Evolutionary conservation across 805 yeast genomes (phyloP).

Genomic region (Priceomyces melissophilus): DNA sequence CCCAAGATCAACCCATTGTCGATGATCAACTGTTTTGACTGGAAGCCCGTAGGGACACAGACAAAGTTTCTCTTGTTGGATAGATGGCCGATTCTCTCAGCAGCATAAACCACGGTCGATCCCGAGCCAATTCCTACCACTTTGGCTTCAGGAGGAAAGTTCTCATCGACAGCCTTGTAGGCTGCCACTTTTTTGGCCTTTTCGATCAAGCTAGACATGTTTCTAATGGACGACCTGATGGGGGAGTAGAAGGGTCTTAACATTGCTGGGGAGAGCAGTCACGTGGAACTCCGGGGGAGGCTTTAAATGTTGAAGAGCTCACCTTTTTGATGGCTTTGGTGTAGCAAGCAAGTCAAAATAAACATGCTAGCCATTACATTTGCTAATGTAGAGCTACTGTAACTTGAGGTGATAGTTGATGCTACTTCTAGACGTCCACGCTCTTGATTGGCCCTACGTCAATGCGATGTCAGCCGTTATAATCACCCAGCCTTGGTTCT

Average conservation of each 20-base stretch:
- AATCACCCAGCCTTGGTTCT: too few relatives aligned
- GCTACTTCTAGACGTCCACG: too few relatives aligned
- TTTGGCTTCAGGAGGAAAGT: slow-evolving; percentile 63
- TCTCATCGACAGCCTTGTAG: slow-evolving; percentile 86
- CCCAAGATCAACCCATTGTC: slow-evolving; percentile 78
- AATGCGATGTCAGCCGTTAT: too few relatives aligned
- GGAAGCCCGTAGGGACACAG: slow-evolving; percentile 97
- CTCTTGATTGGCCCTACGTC: too few relatives aligned
- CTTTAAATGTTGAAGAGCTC: too few relatives aligned
- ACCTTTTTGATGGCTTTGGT: too few relatives aligned
- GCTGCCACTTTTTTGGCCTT: slow-evolving; percentile 89
- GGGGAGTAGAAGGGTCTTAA: background rate
- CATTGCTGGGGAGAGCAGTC: background rate
- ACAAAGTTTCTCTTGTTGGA: slow-evolving; percentile 51
- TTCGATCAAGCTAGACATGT: slow-evolving; percentile 46
- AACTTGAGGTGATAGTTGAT: too few relatives aligned
- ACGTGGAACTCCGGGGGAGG: slow-evolving; percentile 7
- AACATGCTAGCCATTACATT: too few relatives aligned
- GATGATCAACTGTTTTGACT: slow-evolving; percentile 79
- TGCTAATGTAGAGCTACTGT: too few relatives aligned
- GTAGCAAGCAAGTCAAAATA: too few relatives aligned
- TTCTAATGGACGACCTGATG: slow-evolving; percentile 1
- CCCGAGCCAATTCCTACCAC: slow-evolving; percentile 96
- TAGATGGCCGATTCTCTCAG: slow-evolving; percentile 84
- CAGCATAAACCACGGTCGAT: slow-evolving; percentile 94